These are phyloP conservation scores for Coniosporium apollinis DNA, from an alignment of 495 filamentous ascomycete species.

Conservation along the genomic window DNA sequence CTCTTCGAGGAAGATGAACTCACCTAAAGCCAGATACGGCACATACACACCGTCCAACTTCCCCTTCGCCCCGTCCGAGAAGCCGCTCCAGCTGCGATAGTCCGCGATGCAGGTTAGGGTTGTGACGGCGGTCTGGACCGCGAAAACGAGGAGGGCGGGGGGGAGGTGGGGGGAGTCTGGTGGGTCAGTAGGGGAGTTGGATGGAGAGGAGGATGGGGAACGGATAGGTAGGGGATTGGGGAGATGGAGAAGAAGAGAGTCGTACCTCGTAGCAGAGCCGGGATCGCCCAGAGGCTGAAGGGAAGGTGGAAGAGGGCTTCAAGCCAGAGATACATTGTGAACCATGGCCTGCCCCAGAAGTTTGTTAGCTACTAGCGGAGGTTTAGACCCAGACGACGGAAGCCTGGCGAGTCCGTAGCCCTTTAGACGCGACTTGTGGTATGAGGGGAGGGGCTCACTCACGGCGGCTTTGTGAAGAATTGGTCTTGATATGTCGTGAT, in stretches of 20 bases:
- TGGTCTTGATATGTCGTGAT: constrained; percentile 55
- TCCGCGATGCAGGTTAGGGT: constrained; percentile 52
- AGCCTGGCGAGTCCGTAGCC: too few species aligned
- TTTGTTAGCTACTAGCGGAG: background rate
- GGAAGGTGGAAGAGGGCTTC: constrained; percentile 57
- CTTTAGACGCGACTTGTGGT: too few species aligned
- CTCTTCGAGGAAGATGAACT: constrained; percentile 24
- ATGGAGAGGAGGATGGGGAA: background rate
- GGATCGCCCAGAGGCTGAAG: constrained; percentile 45
- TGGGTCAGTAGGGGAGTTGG: background rate
- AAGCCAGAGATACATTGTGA: constrained; percentile 47
- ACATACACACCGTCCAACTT: constrained; percentile 47
- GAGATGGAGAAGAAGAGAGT: background rate
- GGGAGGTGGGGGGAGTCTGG: constrained; percentile 41
- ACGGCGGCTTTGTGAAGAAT: constrained; percentile 48
- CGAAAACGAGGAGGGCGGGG: constrained; percentile 53
- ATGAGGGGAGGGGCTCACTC: constrained; percentile 4
- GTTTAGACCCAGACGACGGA: background rate
- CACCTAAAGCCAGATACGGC: constrained; percentile 58
- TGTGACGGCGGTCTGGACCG: constrained; percentile 51
- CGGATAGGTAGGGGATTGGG: background rate
- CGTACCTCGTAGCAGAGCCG: constrained; percentile 33
- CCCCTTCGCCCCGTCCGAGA: constrained; percentile 29
- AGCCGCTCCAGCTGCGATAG: constrained; percentile 24
- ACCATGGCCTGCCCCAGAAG: constrained; percentile 36